Conservation (phyloP, 2,329 filamentous ascomycete genomes). For the Aspergillus ibericus region DNA sequence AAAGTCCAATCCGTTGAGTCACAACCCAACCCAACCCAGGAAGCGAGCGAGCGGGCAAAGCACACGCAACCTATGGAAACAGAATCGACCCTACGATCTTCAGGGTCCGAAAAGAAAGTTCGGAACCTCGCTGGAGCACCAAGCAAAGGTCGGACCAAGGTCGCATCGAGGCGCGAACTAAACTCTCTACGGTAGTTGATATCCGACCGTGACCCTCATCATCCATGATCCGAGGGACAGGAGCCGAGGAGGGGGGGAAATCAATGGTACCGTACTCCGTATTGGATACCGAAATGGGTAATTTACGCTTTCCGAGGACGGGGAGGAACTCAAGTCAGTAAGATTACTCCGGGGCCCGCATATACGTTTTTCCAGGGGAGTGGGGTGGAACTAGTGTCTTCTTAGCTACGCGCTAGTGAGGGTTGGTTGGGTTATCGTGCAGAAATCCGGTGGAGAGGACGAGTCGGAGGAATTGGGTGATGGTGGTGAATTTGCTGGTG, state of each 20-base stretch:
- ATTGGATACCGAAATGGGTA: background rate
- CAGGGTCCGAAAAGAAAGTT: slow-evolving; percentile 10
- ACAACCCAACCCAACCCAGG: too few species aligned
- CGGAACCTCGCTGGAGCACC: background rate
- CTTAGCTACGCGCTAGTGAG: background rate
- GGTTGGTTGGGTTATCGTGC: background rate
- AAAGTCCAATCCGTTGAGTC: too few species aligned
- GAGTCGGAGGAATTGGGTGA: background rate
- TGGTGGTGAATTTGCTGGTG: too few species aligned
- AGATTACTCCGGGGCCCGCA: background rate
- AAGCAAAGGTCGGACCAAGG: background rate
- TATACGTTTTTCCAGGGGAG: background rate
- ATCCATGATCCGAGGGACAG: background rate
- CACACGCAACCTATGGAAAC: too few species aligned
- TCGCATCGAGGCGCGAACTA: background rate
- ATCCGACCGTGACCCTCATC: background rate
- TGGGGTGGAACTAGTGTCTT: background rate
- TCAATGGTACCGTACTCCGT: background rate
- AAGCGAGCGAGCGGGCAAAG: too few species aligned
- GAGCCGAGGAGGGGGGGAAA: background rate
- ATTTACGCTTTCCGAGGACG: background rate
- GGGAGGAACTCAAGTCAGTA: background rate
- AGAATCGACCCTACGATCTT: slow-evolving; percentile 3
- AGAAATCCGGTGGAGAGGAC: background rate
- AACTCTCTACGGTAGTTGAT: background rate